Base-by-base conservation (phyloP, 2,329 filamentous ascomycete genomes). In the Bipolaris cookei region DNA sequence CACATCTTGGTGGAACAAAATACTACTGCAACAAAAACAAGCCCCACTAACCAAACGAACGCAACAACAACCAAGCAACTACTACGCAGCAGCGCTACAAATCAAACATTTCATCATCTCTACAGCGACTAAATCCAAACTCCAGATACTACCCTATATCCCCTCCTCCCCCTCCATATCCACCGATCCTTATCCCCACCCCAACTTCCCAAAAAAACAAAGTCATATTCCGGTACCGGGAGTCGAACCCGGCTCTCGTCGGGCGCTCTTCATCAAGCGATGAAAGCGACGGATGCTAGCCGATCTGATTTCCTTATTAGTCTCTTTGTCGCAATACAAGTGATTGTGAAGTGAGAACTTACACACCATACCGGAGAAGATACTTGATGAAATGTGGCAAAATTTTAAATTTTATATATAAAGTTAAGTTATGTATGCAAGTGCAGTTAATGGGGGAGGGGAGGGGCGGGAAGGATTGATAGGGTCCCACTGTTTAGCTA, bases 221-320 rank as follows among this genome's bases (percentile, higher is more conserved):
- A 3, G n/a, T 14, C 11, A 14, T 14, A 32, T 44, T 46, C 32
- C 32, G 43, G 28, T 46, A 46, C 28, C 16, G 30, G 43, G 38
- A 41, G 38, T 41, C 38, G 6, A 42, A 34, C 30, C 8, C 30
- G 48, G 13, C 41, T 54, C 13, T 32, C 30, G 35, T 34, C 11
- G 37, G 21, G 21, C 44, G 6, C 35, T 30, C 13, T 14, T 45
- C 38, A 41, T 11, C 5, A 16, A 41, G 16, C 38, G 21, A 41
- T 41, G 38, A 41, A 41, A 41, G 38, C 38, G 38, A 41, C 38
- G 38, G 38, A 41, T 41, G 38, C 38, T 41, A 41, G 38, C 38
- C 38, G 38, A 41, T 41, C 38, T 39, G 38, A 39, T 13, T 18
- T 4, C 20, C 20, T 3, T 39, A 39, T 39, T 39, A 39, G 38